Base-by-base conservation (phyloP, 139 green algal species). In the Chlamydomonas sphaeroides region DNA sequence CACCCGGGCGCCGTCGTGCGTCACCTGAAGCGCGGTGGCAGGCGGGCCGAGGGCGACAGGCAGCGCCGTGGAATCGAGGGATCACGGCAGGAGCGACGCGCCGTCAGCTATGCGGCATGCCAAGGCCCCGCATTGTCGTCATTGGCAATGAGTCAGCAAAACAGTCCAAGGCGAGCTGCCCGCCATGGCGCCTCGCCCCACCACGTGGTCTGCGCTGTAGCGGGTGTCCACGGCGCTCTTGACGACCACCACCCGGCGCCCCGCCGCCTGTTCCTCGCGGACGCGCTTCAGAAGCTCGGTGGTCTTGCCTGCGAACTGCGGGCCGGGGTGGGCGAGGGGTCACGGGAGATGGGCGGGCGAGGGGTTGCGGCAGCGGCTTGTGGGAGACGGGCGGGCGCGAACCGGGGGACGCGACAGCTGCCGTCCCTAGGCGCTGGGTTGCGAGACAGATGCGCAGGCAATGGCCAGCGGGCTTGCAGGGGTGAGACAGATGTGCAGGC, bases 231-330 rank as follows among this genome's bases (percentile, higher is more conserved):
- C 90, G 45, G 41, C 33, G 26, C 79, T 90, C 65, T 96, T 95
- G 20, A 97, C 78, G 21, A 94, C 61, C 10, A 88, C 68, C 5
- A 95, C 89, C 0, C 28, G 59, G 28, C 68, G 49, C 0, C 91
- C 92, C n/a, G 66, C 71, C 8, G 32, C 71, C 70, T 94, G 14
- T 1, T 65, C 69, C 26, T 80, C 14, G 14, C 75, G 75, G 26
- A 95, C 87, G 30, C 88, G 88, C 7, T 56, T 53, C 20, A 96
- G 49, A 42, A 96, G 80, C 42, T 89, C 86, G 5, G 86, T 96
- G 36, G 88, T 94, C 76, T 96, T 96, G 53, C 85, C 93, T 11
- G 93, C 91, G 90, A 96, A 96, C 93, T 80, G 39, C n/a, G n/a
- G n/a, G n/a, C n/a, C n/a, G n/a, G n/a, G n/a, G n/a, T n/a, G 45